phyloP scores from a whole-genome alignment of 2,329 filamentous ascomycete genomes.

The Sphaerulina populicola region DNA sequence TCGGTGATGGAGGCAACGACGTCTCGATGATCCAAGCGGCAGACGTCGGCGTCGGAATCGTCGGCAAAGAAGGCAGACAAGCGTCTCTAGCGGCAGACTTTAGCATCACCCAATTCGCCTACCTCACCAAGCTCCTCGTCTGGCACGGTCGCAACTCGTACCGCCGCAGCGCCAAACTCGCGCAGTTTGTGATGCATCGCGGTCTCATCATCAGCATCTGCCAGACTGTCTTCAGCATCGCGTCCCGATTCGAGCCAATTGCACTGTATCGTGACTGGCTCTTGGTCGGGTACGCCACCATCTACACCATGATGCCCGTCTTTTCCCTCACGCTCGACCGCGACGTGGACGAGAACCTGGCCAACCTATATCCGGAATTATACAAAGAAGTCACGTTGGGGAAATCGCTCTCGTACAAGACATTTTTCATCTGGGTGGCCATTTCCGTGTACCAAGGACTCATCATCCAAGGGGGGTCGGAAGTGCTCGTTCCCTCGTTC shows the following conservation, averaged over 20 bases:
- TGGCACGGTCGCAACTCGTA: conserved; percentile 98
- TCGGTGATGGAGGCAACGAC: conserved; percentile 96
- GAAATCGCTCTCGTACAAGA: conserved; percentile 77
- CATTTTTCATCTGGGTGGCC: conserved; percentile 93
- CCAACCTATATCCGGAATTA: conserved; percentile 90
- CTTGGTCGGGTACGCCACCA: conserved; percentile 88
- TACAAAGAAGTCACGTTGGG: conserved; percentile 95
- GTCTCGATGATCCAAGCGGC: conserved; percentile 99
- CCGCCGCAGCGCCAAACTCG: conserved; percentile 88
- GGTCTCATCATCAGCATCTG: conserved; percentile 91
- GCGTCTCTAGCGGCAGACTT: conserved; percentile 94
- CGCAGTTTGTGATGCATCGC: conserved; percentile 96
- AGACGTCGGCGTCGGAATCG: conserved; percentile 94
- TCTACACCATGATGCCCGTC: conserved; percentile 90
- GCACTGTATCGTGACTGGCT: conserved; percentile 95
- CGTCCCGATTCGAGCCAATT: conserved; percentile 83
- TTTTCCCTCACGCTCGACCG: conserved; percentile 89
- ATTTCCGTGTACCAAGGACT: conserved; percentile 92
- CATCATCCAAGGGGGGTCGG: conserved; percentile 89
- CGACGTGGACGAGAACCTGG: conserved; percentile 87
- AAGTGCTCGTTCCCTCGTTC: conserved; percentile 74
- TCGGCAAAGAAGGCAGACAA: conserved; percentile 93
- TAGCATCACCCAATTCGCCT: conserved; percentile 88
- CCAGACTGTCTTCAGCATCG: conserved; percentile 95
- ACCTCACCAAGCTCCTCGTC: conserved; percentile 91